A percentile compares a stretch with the other conserved stretches of the same genome.
Conservation (phyloP, 2,329 filamentous ascomycete genomes). For the Aspergillus clavatus region DNA sequence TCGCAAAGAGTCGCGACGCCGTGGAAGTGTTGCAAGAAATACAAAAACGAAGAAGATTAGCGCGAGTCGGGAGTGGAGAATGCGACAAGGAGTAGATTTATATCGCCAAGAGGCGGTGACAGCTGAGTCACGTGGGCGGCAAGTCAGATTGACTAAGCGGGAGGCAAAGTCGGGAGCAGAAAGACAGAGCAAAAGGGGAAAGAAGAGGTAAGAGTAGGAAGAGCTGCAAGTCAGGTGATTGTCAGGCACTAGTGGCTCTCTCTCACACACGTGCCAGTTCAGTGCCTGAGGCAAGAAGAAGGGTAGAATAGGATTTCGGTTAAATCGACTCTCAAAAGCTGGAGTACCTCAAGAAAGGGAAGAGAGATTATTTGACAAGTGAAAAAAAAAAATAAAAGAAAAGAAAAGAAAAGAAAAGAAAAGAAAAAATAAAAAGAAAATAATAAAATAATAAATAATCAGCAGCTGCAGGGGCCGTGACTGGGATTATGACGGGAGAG, state of each 20-base stretch:
- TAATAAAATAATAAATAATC: constrained; percentile 7
- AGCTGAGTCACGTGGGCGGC: constrained; percentile 35
- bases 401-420: too few species aligned
- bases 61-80: constrained; percentile 34
- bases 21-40: constrained; percentile 18
- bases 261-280: constrained; percentile 12
- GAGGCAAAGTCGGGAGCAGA: constrained; percentile 10
- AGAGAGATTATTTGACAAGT: not conserved
- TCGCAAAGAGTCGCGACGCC: constrained; percentile 17
- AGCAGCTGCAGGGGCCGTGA: constrained; percentile 16
- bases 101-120: constrained; percentile 40
- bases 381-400: too few species aligned
- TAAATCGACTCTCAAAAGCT: not conserved
- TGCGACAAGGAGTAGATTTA: constrained; percentile 39
- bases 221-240: constrained; percentile 15
- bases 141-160: constrained; percentile 22
- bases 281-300: constrained; percentile 11
- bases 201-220: constrained; percentile 6
- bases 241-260: constrained; percentile 5
- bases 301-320: not conserved
- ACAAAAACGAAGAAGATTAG: constrained; percentile 22
- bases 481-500: constrained; percentile 14
- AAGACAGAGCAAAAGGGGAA: too few species aligned
- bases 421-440: constrained; percentile 4
- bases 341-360: not conserved